A percentile compares a stretch with the other conserved stretches of the same genome.
These are phyloP conservation scores for Camelina laxa DNA, from an alignment of 345 rosid species.

Conservation along the genomic window DNA sequence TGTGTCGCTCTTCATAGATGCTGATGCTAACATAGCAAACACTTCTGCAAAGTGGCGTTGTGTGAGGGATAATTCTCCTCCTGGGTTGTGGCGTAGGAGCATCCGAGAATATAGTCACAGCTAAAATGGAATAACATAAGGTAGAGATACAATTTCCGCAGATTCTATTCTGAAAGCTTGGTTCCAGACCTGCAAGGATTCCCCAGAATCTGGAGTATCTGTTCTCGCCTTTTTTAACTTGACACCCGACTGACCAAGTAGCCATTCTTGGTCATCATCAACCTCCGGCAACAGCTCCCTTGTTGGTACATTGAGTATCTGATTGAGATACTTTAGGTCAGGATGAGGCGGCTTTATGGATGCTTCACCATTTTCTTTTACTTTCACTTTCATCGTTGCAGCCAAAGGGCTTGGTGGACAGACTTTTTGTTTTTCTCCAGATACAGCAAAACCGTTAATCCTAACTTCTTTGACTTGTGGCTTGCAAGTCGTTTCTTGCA, in stretches of 20 bases:
- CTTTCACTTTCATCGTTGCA: conserved; percentile 29
- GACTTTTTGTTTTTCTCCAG: conserved; percentile 36
- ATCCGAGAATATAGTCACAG: conserved; percentile 22
- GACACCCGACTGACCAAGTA: conserved; percentile 41
- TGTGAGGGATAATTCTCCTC: conserved; percentile 10
- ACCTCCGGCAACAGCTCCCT: conserved; percentile 48
- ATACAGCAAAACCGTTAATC: conserved; percentile 52
- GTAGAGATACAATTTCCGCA: conserved; percentile 68
- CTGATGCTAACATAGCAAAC: conserved; percentile 11
- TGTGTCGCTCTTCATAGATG: neutral
- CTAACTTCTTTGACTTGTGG: conserved; percentile 46
- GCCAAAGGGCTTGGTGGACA: conserved; percentile 38
- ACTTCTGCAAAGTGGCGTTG: conserved; percentile 1
- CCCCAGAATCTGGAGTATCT: conserved; percentile 33
- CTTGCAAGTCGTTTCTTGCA: conserved; percentile 38
- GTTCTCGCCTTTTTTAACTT: conserved; percentile 45
- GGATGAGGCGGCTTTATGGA: conserved; percentile 63
- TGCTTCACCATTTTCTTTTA: conserved; percentile 49
- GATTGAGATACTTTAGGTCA: conserved; percentile 57
- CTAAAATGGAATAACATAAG: conserved; percentile 78
- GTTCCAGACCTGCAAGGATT: conserved; percentile 62
- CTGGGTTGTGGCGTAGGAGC: conserved; percentile 12
- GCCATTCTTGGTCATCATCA: conserved; percentile 65
- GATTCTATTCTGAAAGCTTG: conserved; percentile 60
- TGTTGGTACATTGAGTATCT: conserved; percentile 58